Percentiles rank a stretch among this genome's conserved stretches.
These are phyloP conservation scores for Clavariopsis aquatica DNA, from an alignment of 495 filamentous ascomycete genomes.

Conservation along the genomic window DNA sequence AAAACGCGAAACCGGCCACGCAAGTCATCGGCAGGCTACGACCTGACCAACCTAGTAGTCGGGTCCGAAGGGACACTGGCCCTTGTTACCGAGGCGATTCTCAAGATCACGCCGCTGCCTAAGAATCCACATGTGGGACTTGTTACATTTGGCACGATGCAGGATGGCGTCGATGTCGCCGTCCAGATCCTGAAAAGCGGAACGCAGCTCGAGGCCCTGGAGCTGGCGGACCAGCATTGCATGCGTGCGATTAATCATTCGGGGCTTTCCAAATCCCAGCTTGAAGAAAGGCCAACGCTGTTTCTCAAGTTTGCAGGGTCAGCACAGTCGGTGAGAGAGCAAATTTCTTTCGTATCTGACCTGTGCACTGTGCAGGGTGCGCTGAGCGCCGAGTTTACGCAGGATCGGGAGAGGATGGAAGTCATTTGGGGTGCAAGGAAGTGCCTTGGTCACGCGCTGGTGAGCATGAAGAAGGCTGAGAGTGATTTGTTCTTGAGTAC, in stretches of 20 bases:
- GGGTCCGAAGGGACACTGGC: conserved; percentile 89
- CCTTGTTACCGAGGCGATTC: conserved; percentile 79
- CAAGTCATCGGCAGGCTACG: conserved; percentile 85
- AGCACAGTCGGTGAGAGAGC: conserved; percentile 69
- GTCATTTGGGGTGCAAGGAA: conserved; percentile 75
- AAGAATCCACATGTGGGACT: conserved; percentile 75
- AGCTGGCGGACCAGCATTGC: conserved; percentile 85
- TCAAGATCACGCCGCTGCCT: conserved; percentile 79
- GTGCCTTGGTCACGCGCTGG: conserved; percentile 72
- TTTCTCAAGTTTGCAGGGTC: conserved; percentile 93
- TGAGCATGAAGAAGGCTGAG: conserved; percentile 54
- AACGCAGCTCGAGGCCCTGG: conserved; percentile 79
- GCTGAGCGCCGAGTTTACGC: conserved; percentile 76
- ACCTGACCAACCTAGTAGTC: conserved; percentile 78
- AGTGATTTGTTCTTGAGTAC: conserved; percentile 73
- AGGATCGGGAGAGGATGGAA: conserved; percentile 23
- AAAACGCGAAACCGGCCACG: conserved; percentile 78
- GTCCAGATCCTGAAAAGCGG: conserved; percentile 75
- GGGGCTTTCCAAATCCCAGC: conserved; percentile 64
- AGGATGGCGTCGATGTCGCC: conserved; percentile 75
- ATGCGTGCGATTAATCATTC: conserved; percentile 85
- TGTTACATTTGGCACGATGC: conserved; percentile 73
- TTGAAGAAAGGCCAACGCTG: conserved; percentile 81
- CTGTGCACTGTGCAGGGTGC: conserved; percentile 63
- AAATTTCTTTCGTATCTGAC: conserved; percentile 64